Evolutionary conservation across 805 yeast species (phyloP).

Genomic region (Cyberlindnera xishuangbannaensis): DNA sequence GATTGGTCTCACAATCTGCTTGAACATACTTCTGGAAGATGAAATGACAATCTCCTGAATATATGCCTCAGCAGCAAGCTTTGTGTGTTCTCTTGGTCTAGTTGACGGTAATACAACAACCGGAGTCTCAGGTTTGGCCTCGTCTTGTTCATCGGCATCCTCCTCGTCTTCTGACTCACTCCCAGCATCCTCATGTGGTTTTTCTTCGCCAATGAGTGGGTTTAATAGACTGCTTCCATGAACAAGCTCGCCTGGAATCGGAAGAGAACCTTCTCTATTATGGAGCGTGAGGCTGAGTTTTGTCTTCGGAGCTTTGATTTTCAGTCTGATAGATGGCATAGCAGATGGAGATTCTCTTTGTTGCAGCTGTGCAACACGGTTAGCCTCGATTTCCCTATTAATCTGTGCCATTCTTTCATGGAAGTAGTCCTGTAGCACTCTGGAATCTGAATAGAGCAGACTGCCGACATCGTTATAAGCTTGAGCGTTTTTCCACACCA

Average conservation of each 20-base stretch:
- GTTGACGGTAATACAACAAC: constrained; percentile 9
- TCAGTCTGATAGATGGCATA: constrained; percentile 6
- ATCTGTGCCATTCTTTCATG: constrained; percentile 31
- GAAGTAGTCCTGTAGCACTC: constrained; percentile 49
- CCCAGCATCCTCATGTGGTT: background rate
- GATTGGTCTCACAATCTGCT: constrained; percentile 22
- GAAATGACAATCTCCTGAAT: constrained; percentile 26
- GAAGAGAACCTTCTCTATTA: constrained; percentile 8
- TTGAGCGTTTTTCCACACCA: constrained; percentile 76
- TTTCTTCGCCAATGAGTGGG: constrained; percentile 8
- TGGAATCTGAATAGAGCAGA: constrained; percentile 66
- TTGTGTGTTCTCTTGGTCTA: constrained; percentile 3
- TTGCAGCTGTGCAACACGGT: constrained; percentile 9
- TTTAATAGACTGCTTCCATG: constrained; percentile 1
- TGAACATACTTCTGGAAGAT: constrained; percentile 26
- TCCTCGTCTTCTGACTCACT: constrained; percentile 2
- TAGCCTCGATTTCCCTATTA: constrained; percentile 15
- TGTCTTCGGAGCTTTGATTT: constrained; percentile 15
- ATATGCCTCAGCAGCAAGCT: constrained; percentile 20
- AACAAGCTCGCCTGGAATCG: constrained; percentile 6
- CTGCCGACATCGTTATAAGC: constrained; percentile 71
- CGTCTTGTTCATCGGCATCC: constrained; percentile 5
- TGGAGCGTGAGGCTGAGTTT: constrained; percentile 10
- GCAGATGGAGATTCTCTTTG: constrained; percentile 10
- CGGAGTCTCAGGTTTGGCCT: constrained; percentile 3